Evolutionary conservation across 495 filamentous ascomycete species (phyloP), one percentile per base, ranked within the genome.

Genomic region (Xylaria venustula): DNA sequence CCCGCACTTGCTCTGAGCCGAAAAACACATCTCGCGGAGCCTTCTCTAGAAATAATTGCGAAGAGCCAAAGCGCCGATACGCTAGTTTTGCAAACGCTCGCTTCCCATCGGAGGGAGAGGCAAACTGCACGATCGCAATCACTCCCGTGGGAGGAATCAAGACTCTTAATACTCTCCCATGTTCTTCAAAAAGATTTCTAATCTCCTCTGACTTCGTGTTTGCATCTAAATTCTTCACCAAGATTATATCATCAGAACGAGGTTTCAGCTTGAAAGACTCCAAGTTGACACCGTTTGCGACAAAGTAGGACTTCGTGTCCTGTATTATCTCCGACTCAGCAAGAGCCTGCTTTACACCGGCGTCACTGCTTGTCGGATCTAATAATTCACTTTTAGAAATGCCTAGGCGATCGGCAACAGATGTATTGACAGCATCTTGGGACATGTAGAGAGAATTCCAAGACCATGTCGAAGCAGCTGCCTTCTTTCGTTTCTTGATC

Each of bases 361-460:
- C 92, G 71, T 95, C 90, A 41, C 93, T 87, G 58, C 89, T 96
- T 1, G 95, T 96, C 7, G 94, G 94, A 73, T 99, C 92, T 40
- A 99, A 78, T 23, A 99, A 71, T 57, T 97, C 92, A 8, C 90
- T 84, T 76, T 98, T 99, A 15, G 88, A 86, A 25, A 98, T 83
- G 15, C 92, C 92, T 6, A 98, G 77, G 55, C 93, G 88, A 67
- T 90, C 85, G 40, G 95, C 90, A 45, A 97, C 85, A 14, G 92
- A 93, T 42, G 90, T 89, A 75, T 97, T 92, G 40, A 98, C 93
- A 42, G 94, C 91, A 80, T 99, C 93, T 77, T 95, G 91, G 74
- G 88, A 97, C 92, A 98, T 94, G 73, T 94, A 98, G 45, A 98
- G 79, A 15, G 92, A 92, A 77, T 98, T 98, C 95, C 94, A 98